A percentile compares a stretch with the other conserved stretches of the same genome.
Evolutionary conservation across 345 rosid genomes (phyloP).

Genomic region (Eutrema heterophyllum): DNA sequence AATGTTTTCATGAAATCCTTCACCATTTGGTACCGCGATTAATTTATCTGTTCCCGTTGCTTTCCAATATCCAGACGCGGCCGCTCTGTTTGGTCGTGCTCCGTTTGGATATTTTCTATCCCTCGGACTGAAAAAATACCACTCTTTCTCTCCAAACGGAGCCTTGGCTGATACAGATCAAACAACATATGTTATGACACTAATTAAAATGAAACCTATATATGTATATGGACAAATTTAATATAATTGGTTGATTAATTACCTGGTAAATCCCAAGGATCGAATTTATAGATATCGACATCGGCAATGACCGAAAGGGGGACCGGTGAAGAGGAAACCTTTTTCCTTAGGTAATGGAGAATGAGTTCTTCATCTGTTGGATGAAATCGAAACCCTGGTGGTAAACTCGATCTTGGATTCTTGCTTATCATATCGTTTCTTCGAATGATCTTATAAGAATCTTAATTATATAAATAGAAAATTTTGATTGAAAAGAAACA

Average conservation of each 20-base stretch:
- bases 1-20: constrained; percentile 45
- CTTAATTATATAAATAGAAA: neutral
- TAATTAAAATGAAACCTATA: neutral
- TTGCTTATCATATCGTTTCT: constrained; percentile 38
- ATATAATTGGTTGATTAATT: neutral
- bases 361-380: constrained; percentile 98
- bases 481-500: neutral
- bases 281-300: constrained; percentile 86
- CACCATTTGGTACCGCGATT: constrained; percentile 43
- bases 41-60: constrained; percentile 94
- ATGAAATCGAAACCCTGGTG: constrained; percentile 96
- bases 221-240: neutral
- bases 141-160: constrained; percentile 89
- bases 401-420: constrained; percentile 68
- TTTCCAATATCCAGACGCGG: constrained; percentile 96
- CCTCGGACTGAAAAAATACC: constrained; percentile 98
- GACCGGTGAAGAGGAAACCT: constrained; percentile 56
- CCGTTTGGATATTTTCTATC: constrained; percentile 98
- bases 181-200: neutral
- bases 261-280: constrained; percentile 98
- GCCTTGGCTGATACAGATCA: constrained; percentile 49
- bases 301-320: constrained; percentile 84
- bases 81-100: constrained; percentile 94
- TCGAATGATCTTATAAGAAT: neutral
- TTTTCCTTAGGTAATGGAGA: constrained; percentile 79